Base-by-base conservation (phyloP, 2,329 filamentous ascomycete genomes). In the Pseudocercospora fuligena region DNA sequence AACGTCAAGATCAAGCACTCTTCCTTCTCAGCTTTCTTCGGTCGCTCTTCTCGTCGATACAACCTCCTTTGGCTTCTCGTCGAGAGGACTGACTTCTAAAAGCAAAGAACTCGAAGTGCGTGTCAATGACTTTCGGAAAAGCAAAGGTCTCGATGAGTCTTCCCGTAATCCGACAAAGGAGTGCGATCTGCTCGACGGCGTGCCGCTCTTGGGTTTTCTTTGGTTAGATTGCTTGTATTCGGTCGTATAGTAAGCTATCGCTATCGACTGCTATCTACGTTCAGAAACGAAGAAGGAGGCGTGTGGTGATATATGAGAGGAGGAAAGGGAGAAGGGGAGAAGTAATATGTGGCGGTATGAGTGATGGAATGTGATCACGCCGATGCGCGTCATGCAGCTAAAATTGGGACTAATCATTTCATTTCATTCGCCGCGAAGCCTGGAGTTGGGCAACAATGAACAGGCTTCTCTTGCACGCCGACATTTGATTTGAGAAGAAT, bases 21-120 rank as follows among this genome's bases (percentile, higher is more conserved):
- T 60, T 56, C 61, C 23, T 63, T 66, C 64, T 64, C 60, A 25
- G 49, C 59, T 61, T 63, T 51, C 58, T 58, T 66, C 54, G 61
- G 63, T 40, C 61, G 40, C 19, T 60, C 46, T 66, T 67, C 70
- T 70, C 62, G 70, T 71, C 69, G 66, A 69, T 70, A 73, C 68
- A 62, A 73, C 61, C 65, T 71, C 65, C 65, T 66, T 69, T 68
- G 66, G 72, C 69, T 73, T 72, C 72, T 70, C 70, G 63, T 70
- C 70, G 65, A 69, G 71, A 61, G 66, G 61, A 60, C 54, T 43
- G 21, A 33, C 56, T 64, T 61, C 64, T 62, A 63, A 65, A 51
- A 64, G 63, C 33, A 61, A 64, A 66, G 27, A 63, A 64, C 61
- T 56, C 40, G 56, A 64, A 62, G 61, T 21, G 64, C 63, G 56